Conservation (phyloP, 2,329 filamentous ascomycete genomes). For the Colletotrichum sp. region DNA sequence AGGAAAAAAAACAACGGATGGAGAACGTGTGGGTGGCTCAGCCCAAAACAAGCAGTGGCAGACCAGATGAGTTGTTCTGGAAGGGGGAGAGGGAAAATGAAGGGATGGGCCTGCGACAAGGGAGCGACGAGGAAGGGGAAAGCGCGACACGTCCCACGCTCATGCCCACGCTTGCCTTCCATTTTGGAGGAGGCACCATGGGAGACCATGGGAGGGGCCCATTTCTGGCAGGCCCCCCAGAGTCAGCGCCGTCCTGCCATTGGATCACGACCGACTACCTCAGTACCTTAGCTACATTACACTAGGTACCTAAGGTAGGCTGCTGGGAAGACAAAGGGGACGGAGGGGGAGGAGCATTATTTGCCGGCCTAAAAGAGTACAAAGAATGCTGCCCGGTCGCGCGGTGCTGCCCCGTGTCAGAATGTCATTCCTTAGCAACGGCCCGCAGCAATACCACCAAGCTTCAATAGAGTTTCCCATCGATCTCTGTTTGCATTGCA, state of each 20-base stretch:
- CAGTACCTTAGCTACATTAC: neutral
- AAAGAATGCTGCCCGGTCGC: neutral
- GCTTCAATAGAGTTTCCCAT: slow-evolving; percentile 7
- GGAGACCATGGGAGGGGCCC: neutral
- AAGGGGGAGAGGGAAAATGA: slow-evolving; percentile 23
- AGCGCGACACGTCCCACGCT: slow-evolving; percentile 11
- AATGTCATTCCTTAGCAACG: neutral
- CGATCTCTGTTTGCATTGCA: slow-evolving; percentile 2
- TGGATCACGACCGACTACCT: neutral
- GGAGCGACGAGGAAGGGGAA: slow-evolving; percentile 14
- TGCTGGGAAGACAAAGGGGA: neutral
- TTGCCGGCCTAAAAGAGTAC: neutral
- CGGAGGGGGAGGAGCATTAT: neutral
- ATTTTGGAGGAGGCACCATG: neutral
- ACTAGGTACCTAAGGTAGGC: too few relatives aligned
- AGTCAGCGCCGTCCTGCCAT: neutral
- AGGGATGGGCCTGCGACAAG: slow-evolving; percentile 21
- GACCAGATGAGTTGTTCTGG: slow-evolving; percentile 17
- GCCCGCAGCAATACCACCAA: neutral
- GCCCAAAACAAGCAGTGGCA: slow-evolving; percentile 15
- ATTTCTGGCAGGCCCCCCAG: neutral
- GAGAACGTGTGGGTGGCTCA: slow-evolving; percentile 21
- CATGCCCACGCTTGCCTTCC: neutral
- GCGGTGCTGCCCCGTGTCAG: neutral
- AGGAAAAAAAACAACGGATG: slow-evolving; percentile 15